Conservation (phyloP, 2,329 filamentous ascomycete species). For the Trichoderma brevicompactum region DNA sequence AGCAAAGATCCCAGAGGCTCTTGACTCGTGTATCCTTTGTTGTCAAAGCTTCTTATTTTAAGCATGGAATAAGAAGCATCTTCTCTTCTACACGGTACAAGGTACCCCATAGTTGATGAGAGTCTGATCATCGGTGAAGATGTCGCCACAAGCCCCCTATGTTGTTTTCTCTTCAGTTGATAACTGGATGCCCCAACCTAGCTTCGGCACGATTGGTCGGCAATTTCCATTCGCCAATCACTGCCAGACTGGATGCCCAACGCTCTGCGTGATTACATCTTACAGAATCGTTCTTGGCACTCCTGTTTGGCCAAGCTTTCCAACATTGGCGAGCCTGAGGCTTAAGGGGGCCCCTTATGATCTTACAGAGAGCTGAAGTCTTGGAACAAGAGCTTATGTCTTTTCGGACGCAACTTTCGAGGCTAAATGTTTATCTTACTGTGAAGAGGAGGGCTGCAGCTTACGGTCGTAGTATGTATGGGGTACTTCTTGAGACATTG, state of each 20-base stretch:
- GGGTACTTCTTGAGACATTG: background rate
- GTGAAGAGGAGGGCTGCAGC: background rate
- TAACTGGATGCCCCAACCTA: background rate
- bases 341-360: background rate
- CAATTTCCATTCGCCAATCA: background rate
- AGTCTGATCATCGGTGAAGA: background rate
- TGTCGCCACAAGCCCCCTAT: background rate
- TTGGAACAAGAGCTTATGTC: background rate
- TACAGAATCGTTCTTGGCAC: background rate
- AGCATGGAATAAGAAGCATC: background rate
- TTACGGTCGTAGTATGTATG: background rate
- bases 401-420: constrained; percentile 14
- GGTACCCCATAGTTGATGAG: background rate
- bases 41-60: background rate
- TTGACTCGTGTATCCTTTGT: background rate
- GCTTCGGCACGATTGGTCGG: background rate
- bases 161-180: background rate
- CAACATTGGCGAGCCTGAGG: background rate
- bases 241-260: background rate
- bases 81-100: background rate
- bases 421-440: background rate
- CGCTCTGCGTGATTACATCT: background rate
- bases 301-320: background rate
- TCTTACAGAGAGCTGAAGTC: background rate
- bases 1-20: background rate